Base-by-base conservation (phyloP, 163 green algal species). In the Volvox carteri region DNA sequence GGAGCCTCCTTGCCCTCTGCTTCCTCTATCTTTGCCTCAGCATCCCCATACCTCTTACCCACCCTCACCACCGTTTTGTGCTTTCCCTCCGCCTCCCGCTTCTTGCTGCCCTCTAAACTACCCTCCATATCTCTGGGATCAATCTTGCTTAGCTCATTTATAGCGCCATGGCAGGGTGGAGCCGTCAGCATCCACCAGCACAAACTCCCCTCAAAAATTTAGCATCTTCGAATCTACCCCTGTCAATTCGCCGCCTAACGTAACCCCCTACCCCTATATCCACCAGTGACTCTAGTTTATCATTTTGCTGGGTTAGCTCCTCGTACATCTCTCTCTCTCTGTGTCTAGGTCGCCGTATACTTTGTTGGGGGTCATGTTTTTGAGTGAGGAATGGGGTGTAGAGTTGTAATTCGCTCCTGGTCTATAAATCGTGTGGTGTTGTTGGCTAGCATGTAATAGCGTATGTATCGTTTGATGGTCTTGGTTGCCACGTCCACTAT, bases 401-500 rank as follows among this genome's bases (percentile, higher is more conserved):
- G 9, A 7, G 28, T 74, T 74, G n/a, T 74, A 74, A 33, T 74
- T 74, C 8, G 3, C 62, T 33, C 41, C 62, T 33, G 42, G 19
- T 74, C 28, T 4, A 78, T 78, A 25, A 78, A 78, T 23, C 37
- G 19, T n/a, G 68, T 54, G 37, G 35, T 54, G 7, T 78, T 23
- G 11, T 54, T 78, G 37, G 68, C 9, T n/a, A 78, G 7, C 7
- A 78, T 78, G 37, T 56, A 78, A 12, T 37, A 11, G 7, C 19
- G 37, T 33, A 54, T 78, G 4, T 37, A 11, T 2, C 19, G 37
- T 33, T 78, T 78, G 6, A 78, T 78, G 5, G 68, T 56, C 7
- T 78, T 78, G 68, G 68, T 78, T 25, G 37, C 37, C 68, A 54
- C 68, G 37, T 78, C 37, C 19, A 78, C 35, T 54, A 78, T 78